Percentiles rank a stretch among this genome's conserved stretches.
Conservation (phyloP, 2,329 filamentous ascomycete species). For the Dactylellina cionopaga region DNA sequence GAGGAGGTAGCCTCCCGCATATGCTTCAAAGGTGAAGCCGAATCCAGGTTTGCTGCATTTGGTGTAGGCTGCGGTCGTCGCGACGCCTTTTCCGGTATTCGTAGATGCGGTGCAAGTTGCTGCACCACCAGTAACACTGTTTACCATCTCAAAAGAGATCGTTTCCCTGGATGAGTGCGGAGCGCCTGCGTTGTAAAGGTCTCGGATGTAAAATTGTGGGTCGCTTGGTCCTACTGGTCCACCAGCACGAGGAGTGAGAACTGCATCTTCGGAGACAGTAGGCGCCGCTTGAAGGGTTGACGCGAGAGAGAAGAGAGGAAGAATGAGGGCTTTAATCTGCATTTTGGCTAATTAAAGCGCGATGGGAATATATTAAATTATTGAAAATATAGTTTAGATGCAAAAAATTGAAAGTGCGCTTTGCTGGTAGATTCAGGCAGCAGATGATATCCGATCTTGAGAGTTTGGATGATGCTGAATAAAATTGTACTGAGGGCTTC, state of each 20-base stretch:
- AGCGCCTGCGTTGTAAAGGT: slow-evolving; percentile 16
- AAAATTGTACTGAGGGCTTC: too few species aligned
- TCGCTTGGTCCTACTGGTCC: too few species aligned
- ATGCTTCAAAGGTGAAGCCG: neutral
- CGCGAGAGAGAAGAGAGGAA: slow-evolving; percentile 16
- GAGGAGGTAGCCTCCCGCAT: neutral
- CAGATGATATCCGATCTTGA: too few species aligned
- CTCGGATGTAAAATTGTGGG: neutral
- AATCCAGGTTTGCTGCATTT: slow-evolving; percentile 1
- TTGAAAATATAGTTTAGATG: too few species aligned
- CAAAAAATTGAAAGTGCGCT: too few species aligned
- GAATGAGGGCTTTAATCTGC: slow-evolving; percentile 5
- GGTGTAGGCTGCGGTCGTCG: slow-evolving; percentile 1
- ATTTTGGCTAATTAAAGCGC: too few species aligned
- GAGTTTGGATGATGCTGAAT: too few species aligned
- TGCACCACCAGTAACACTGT: neutral
- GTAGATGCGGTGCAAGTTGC: neutral
- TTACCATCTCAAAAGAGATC: neutral
- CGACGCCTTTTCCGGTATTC: neutral
- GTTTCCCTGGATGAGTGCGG: neutral
- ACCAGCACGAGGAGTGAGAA: neutral
- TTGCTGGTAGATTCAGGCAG: too few species aligned
- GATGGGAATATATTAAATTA: too few species aligned
- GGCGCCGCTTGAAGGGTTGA: neutral
- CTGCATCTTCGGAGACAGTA: neutral